Conservation (phyloP, 2,329 filamentous ascomycete genomes). For the Pseudopyrenochaeta lycopersici region DNA sequence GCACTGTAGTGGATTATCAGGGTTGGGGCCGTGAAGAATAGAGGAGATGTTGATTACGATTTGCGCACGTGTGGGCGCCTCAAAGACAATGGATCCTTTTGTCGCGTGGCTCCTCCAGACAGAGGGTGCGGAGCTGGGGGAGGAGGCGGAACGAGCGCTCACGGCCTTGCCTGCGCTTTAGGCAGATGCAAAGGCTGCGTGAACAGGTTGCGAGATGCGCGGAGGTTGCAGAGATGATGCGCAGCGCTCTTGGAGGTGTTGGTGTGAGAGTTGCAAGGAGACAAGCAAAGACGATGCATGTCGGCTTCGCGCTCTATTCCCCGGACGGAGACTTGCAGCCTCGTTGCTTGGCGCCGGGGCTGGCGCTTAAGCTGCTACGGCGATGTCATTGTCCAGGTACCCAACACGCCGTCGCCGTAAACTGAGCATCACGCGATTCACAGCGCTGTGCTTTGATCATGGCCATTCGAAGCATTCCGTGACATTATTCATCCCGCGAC, state of each 20-base stretch:
- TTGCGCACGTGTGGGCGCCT: conserved; percentile 14
- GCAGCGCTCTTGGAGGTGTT: conserved; percentile 19
- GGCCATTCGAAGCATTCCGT: conserved; percentile 10
- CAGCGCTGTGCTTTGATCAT: conserved; percentile 3
- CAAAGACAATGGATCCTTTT: conserved; percentile 30
- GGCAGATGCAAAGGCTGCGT: conserved; percentile 3
- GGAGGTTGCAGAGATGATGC: conserved; percentile 14
- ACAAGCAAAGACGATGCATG: conserved; percentile 14
- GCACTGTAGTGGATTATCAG: conserved; percentile 18
- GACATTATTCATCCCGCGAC: conserved; percentile 4
- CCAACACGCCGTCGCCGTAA: conserved; percentile 8
- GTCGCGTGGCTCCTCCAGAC: conserved; percentile 30
- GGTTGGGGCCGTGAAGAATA: conserved; percentile 7
- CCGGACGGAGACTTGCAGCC: conserved; percentile 5
- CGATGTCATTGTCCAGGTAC: conserved; percentile 31
- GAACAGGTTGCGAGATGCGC: conserved; percentile 15
- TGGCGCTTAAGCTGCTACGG: conserved; percentile 21
- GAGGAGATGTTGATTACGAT: conserved; percentile 18
- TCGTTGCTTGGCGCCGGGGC: conserved; percentile 4
- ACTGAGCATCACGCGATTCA: conserved; percentile 4
- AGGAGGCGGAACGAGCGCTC: conserved; percentile 8
- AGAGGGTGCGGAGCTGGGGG: conserved; percentile 18
- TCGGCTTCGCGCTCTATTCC: conserved; percentile 12
- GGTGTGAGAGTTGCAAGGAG: conserved; percentile 11
- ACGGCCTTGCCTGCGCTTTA: neutral